phyloP scores from a whole-genome alignment of 2,329 filamentous ascomycete species.

The Metarhizium sp. region DNA sequence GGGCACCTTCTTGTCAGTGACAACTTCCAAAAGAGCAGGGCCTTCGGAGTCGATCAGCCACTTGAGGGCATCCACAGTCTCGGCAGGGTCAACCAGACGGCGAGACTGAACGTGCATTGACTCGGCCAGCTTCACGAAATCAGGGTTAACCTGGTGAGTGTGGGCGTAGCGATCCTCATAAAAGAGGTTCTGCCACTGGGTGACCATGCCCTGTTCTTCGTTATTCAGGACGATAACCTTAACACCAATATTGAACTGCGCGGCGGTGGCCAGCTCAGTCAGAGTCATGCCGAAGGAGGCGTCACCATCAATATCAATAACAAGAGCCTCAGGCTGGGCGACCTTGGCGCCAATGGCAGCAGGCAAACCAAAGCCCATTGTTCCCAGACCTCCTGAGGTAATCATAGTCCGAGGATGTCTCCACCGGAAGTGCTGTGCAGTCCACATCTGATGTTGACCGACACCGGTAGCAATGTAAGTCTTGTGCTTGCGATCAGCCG shows the following conservation, averaged over 20 bases:
- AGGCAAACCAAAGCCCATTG: slow-evolving; percentile 89
- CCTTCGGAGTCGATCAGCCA: slow-evolving; percentile 71
- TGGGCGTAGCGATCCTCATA: slow-evolving; percentile 90
- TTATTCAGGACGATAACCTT: slow-evolving; percentile 94
- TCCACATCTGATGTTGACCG: slow-evolving; percentile 98
- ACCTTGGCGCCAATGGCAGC: slow-evolving; percentile 95
- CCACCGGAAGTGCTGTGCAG: slow-evolving; percentile 95
- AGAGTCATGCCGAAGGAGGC: slow-evolving; percentile 99
- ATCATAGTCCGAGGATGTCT: slow-evolving; percentile 86
- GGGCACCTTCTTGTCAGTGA: slow-evolving; percentile 85
- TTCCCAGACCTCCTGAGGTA: slow-evolving; percentile 81
- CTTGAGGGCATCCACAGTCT: too few species aligned
- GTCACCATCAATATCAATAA: slow-evolving; percentile 94
- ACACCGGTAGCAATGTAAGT: slow-evolving; percentile 91
- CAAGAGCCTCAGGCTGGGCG: slow-evolving; percentile 62
- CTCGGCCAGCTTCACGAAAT: too few species aligned
- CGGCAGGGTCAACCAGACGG: too few species aligned
- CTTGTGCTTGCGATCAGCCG: slow-evolving; percentile 66
- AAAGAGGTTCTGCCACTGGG: slow-evolving; percentile 96
- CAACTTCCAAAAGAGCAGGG: slow-evolving; percentile 85
- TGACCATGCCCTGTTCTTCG: slow-evolving; percentile 98
- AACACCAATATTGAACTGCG: slow-evolving; percentile 92
- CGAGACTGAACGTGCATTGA: too few species aligned
- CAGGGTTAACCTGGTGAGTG: too few species aligned
- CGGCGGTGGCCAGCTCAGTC: slow-evolving; percentile 85